These are phyloP conservation scores for Chondrus crispus DNA, from an alignment of 23 red algal genomes.

Conservation along the genomic window DNA sequence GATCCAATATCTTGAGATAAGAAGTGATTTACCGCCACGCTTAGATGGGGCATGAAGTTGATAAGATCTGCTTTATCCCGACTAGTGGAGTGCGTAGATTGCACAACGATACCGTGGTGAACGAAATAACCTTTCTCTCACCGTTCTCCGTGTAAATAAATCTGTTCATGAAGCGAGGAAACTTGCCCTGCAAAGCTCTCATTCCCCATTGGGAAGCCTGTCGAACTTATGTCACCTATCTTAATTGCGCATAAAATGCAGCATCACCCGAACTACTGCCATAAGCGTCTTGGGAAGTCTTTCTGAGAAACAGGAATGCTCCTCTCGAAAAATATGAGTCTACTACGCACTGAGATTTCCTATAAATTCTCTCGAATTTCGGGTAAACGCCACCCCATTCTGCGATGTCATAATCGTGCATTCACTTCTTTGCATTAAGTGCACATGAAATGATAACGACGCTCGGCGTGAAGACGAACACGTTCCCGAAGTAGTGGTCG, in stretches of 20 bases:
- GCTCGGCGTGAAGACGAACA: background rate
- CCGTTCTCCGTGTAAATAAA: background rate
- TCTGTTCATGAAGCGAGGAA: background rate
- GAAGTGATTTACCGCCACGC: background rate
- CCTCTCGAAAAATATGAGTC: background rate
- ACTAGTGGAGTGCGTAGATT: background rate
- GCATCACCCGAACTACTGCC: background rate
- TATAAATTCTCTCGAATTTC: background rate
- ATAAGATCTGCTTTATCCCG: background rate
- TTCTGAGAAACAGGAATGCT: background rate
- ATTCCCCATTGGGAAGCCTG: conserved; percentile 7
- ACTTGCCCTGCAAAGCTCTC: background rate
- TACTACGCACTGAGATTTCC: background rate
- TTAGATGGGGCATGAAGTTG: background rate
- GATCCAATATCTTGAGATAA: too few species aligned
- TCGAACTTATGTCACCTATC: background rate
- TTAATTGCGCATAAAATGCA: background rate
- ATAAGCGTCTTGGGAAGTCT: background rate
- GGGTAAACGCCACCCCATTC: background rate
- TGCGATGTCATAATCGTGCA: conserved; percentile 1
- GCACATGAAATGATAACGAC: background rate
- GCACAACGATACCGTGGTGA: background rate
- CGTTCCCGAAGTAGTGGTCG: background rate
- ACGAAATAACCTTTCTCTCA: background rate
- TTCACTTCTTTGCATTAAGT: background rate